Evolutionary conservation across 2,329 filamentous ascomycete genomes (phyloP), one percentile per base, ranked within the genome.

Genomic region (Aspergillus melleus): DNA sequence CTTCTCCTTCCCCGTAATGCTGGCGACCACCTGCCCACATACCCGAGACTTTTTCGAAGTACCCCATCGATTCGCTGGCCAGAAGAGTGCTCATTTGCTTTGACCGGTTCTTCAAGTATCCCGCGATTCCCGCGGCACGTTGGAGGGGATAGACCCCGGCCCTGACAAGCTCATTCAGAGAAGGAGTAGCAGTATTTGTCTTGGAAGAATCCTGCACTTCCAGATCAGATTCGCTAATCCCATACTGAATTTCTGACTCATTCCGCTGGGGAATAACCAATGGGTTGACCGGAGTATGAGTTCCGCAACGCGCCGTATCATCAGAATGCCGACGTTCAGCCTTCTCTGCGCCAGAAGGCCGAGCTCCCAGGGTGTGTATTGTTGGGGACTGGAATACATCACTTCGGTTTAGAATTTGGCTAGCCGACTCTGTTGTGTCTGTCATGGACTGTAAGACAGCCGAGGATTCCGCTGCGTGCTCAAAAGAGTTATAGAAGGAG

Each of bases 11-110:
- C 53, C 89, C 88, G 69, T 98, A 99, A 75, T 98, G 94, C 69
- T 89, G 92, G 68, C 89, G 88, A 12, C 91, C 91, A 36, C 95
- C 95, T 66, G 92, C 91, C 87, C 95, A 95, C 90, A 98, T 98
- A 42, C 92, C 94, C 0, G 94, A 96, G 0, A 98, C 93, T 75
- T 97, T 98, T 71, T 96, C 93, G 32, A 96, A 89, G 72, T 98
- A 98, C 1, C 92, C 92, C 88, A 96, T 96, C 0, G 94, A 96
- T 74, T 97, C 93, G 0, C 89, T 91, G 6, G 94, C 91, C 50
- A 98, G 79, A 9, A 96, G 79, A 29, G 83, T 91, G 61, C 91
- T 91, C 87, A 98, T 91, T 36, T 87, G 87, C 66, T 90, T 90
- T 22, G 92, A 89, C 22, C 90, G 87, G 58, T 84, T 89, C 70